These are phyloP conservation scores for Aspergillus quadricinctus DNA, from an alignment of 2,329 filamentous ascomycete species.

Conservation along the genomic window DNA sequence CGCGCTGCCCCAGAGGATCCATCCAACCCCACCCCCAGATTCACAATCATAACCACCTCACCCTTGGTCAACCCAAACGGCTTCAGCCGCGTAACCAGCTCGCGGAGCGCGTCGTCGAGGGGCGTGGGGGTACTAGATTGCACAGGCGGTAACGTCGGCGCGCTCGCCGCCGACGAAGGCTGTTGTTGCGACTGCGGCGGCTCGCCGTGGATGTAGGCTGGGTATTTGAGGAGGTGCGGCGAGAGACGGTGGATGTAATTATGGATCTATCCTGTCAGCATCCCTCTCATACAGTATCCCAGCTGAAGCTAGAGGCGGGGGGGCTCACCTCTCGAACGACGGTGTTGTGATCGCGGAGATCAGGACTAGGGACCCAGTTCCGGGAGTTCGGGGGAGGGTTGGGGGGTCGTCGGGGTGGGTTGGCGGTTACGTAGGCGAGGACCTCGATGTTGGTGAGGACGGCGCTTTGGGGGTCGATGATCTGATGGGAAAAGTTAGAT, in stretches of 20 bases:
- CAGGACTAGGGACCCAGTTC: slow-evolving; percentile 38
- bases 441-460: slow-evolving; percentile 44
- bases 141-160: slow-evolving; percentile 5
- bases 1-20: slow-evolving; percentile 12
- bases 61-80: slow-evolving; percentile 44
- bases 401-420: slow-evolving; percentile 39
- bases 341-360: slow-evolving; percentile 43
- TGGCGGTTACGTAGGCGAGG: slow-evolving; percentile 36
- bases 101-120: slow-evolving; percentile 35
- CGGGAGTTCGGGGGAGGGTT: slow-evolving; percentile 34
- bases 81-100: slow-evolving; percentile 33
- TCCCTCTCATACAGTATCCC: too few species aligned
- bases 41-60: slow-evolving; percentile 44
- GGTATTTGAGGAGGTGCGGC: slow-evolving; percentile 38
- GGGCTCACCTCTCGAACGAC: slow-evolving; percentile 42
- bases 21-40: slow-evolving; percentile 39
- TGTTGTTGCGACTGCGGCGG: slow-evolving; percentile 1
- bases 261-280: slow-evolving; percentile 30
- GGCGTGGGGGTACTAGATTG: slow-evolving; percentile 21
- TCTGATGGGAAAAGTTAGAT: slow-evolving; percentile 18
- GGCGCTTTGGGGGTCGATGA: slow-evolving; percentile 44
- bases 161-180: slow-evolving; percentile 2
- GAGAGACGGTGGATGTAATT: slow-evolving; percentile 39
- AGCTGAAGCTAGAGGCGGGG: too few species aligned
- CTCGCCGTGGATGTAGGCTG: slow-evolving; percentile 21